These are phyloP conservation scores for Neonectria coccinea DNA, from an alignment of 2,329 filamentous ascomycete genomes.

Conservation along the genomic window DNA sequence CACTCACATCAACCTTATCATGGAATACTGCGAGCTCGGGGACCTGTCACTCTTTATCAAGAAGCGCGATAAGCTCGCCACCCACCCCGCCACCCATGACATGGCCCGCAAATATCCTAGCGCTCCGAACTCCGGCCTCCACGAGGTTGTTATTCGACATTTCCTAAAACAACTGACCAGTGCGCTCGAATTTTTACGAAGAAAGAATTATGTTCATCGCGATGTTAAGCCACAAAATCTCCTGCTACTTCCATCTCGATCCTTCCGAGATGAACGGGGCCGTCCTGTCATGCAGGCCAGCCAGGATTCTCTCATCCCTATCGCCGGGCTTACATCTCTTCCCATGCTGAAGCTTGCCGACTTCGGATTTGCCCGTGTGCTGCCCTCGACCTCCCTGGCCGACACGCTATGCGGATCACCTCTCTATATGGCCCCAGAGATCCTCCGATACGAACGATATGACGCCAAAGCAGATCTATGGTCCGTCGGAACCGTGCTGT, in stretches of 20 bases:
- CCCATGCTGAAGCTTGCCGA: conserved; percentile 98
- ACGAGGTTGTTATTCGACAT: conserved; percentile 96
- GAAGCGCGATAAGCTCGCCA: conserved; percentile 84
- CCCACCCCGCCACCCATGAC: conserved; percentile 84
- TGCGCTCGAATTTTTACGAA: conserved; percentile 87
- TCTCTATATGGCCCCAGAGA: conserved; percentile 98
- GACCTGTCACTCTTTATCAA: conserved; percentile 97
- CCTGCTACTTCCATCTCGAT: conserved; percentile 83
- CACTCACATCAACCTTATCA: conserved; percentile 93
- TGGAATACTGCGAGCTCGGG: conserved; percentile 98
- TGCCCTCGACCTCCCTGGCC: conserved; percentile 90
- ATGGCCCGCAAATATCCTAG: conserved; percentile 96
- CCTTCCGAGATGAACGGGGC: conserved; percentile 69
- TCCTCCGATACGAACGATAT: conserved; percentile 96
- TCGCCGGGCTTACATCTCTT: conserved; percentile 82
- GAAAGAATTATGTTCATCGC: conserved; percentile 90
- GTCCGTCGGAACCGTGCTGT: conserved; percentile 96
- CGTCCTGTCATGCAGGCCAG: conserved; percentile 79
- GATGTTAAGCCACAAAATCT: conserved; percentile 99
- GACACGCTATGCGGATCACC: conserved; percentile 97
- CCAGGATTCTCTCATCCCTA: conserved; percentile 82
- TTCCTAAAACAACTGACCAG: conserved; percentile 96
- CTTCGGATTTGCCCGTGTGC: conserved; percentile 95
- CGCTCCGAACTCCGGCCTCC: conserved; percentile 82
- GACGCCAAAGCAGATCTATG: conserved; percentile 97